Percentiles rank a stretch among this genome's conserved stretches.
phyloP scores from a whole-genome alignment of 257 asterid species.

The Forsythia viridissima region DNA sequence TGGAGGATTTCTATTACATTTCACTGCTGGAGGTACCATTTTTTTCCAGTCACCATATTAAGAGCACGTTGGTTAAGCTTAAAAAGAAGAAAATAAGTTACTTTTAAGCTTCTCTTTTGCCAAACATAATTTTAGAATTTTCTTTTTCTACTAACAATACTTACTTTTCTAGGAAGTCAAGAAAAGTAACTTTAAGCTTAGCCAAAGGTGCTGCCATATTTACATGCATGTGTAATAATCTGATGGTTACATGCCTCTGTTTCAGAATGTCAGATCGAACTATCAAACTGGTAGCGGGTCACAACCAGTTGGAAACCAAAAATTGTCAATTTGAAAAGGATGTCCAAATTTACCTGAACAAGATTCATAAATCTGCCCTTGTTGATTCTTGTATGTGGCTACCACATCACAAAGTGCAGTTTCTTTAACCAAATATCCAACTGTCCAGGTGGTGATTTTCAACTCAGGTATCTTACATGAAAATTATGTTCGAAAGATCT shows the following conservation, averaged over 20 bases:
- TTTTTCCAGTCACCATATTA: neutral
- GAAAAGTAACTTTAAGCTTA: too few relatives aligned
- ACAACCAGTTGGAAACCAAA: constrained; percentile 37
- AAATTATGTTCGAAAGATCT: neutral
- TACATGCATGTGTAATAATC: neutral
- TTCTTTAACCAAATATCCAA: neutral
- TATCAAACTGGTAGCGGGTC: constrained; percentile 56
- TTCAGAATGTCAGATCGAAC: constrained; percentile 74
- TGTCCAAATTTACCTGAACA: neutral
- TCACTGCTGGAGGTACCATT: constrained; percentile 74
- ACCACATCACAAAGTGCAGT: neutral
- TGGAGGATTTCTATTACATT: constrained; percentile 96
- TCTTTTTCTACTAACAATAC: too few relatives aligned
- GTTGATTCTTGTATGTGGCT: neutral
- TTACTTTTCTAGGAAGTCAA: too few relatives aligned
- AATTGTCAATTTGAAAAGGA: constrained; percentile 32
- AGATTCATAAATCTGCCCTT: neutral
- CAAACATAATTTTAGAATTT: too few relatives aligned
- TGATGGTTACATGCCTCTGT: neutral
- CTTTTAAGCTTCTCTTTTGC: too few relatives aligned
- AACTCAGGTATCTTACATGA: neutral
- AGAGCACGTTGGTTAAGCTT: too few relatives aligned
- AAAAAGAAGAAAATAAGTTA: too few relatives aligned
- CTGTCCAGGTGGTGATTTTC: neutral
- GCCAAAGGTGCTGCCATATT: neutral